Evolutionary conservation across 768 basidiomycete genomes (phyloP).

Genomic region (Panaeolus papilionaceus): DNA sequence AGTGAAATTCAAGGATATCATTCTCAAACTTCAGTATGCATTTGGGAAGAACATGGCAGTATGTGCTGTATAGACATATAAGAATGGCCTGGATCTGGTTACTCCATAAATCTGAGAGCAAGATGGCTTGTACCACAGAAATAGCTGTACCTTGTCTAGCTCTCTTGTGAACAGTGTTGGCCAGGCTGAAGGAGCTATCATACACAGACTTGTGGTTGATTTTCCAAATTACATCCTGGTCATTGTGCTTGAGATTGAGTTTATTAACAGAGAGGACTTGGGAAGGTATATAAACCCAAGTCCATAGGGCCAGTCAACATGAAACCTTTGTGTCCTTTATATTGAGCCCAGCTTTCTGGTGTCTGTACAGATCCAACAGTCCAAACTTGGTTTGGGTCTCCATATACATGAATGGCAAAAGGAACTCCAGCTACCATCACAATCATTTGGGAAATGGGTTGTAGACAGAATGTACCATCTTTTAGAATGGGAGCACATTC

Average conservation of each 20-base stretch:
- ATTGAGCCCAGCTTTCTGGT: not conserved
- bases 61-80: no score
- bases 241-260: conserved; percentile 7
- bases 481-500: not conserved
- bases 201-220: not conserved
- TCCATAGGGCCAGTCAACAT: not conserved
- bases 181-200: conserved; percentile 12
- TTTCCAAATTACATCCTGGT: not conserved
- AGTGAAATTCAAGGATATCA: no score
- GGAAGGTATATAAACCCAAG: not conserved
- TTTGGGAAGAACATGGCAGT: no score
- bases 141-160: not conserved
- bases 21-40: no score
- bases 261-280: not conserved
- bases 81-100: not conserved
- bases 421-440: conserved; percentile 5
- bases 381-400: not conserved
- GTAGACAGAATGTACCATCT: not conserved
- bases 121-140: not conserved
- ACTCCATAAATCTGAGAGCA: not conserved
- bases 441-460: conserved; percentile 7
- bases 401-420: conserved; percentile 11
- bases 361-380: conserved; percentile 2
- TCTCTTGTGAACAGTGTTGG: conserved; percentile 9
- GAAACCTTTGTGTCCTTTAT: not conserved